A percentile compares a stretch with the other conserved stretches of the same genome.
phyloP scores from a whole-genome alignment of 2,329 filamentous ascomycete genomes.

The Metarhizium guizhouense region DNA sequence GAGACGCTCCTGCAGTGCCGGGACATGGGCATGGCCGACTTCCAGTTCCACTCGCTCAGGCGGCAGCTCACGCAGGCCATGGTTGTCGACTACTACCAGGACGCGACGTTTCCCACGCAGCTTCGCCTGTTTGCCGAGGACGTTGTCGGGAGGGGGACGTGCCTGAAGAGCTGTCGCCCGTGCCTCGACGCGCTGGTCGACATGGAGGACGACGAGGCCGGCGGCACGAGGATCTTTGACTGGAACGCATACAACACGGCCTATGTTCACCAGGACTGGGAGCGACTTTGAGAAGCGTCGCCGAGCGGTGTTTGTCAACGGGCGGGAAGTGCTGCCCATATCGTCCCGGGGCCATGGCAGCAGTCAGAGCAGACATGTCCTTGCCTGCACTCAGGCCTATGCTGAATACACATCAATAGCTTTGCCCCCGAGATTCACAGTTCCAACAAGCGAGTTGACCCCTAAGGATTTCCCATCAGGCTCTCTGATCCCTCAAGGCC shows the following conservation, averaged over 20 bases:
- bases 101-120: slow-evolving; percentile 30
- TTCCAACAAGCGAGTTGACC: too few relatives aligned
- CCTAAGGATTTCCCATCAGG: too few relatives aligned
- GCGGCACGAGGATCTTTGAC: background rate
- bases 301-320: too few relatives aligned
- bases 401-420: too few relatives aligned
- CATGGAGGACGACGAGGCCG: background rate
- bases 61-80: slow-evolving; percentile 17
- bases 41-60: slow-evolving; percentile 17
- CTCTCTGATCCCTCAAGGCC: too few relatives aligned
- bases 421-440: too few relatives aligned
- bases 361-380: background rate
- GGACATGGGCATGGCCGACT: slow-evolving; percentile 12
- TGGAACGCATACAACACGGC: background rate
- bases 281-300: background rate
- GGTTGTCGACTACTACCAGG: slow-evolving; percentile 27
- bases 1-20: slow-evolving; percentile 25
- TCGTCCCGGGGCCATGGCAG: background rate
- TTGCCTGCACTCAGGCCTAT: too few relatives aligned
- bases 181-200: background rate
- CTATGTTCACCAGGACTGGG: background rate
- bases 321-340: too few relatives aligned
- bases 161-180: background rate
- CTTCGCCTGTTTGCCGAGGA: slow-evolving; percentile 32
- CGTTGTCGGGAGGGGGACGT: slow-evolving; percentile 10